Conservation (phyloP, 345 rosid genomes). For the Pistacia vera region DNA sequence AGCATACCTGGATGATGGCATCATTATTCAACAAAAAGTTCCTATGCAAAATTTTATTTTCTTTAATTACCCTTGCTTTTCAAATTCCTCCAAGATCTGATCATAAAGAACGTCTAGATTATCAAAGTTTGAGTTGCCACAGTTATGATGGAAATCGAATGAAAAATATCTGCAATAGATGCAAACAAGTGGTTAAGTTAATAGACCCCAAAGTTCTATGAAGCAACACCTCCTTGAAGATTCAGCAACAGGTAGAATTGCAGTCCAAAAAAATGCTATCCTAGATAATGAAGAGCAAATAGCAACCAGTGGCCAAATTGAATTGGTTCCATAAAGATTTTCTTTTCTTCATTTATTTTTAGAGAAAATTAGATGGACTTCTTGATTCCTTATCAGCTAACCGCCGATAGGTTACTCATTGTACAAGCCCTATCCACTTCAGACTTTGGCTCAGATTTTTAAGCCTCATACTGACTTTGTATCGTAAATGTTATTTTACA, state of each 20-base stretch:
- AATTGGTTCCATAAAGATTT: not conserved
- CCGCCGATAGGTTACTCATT: not conserved
- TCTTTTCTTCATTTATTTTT: not conserved
- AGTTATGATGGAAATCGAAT: conserved; percentile 83
- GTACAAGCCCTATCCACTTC: not conserved
- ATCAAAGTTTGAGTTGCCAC: conserved; percentile 84
- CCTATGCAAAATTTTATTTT: conserved; percentile 13
- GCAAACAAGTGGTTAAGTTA: conserved; percentile 9
- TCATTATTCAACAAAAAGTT: conserved; percentile 12
- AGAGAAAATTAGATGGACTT: not conserved
- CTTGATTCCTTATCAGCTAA: not conserved
- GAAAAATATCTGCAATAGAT: conserved; percentile 65
- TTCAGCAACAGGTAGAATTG: not conserved
- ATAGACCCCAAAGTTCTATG: not conserved
- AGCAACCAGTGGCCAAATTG: not conserved
- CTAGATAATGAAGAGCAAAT: not conserved
- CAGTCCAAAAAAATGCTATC: conserved; percentile 5
- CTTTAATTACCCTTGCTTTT: conserved; percentile 79
- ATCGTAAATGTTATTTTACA: not conserved
- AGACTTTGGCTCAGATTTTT: not conserved
- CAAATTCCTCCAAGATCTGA: conserved; percentile 68
- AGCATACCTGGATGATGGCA: conserved; percentile 31
- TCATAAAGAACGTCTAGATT: conserved; percentile 73
- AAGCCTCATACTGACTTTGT: not conserved
- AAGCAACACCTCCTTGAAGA: not conserved